phyloP scores from a whole-genome alignment of 371 early-diverging fungal genomes.

The Capillidium rhysosporum region DNA sequence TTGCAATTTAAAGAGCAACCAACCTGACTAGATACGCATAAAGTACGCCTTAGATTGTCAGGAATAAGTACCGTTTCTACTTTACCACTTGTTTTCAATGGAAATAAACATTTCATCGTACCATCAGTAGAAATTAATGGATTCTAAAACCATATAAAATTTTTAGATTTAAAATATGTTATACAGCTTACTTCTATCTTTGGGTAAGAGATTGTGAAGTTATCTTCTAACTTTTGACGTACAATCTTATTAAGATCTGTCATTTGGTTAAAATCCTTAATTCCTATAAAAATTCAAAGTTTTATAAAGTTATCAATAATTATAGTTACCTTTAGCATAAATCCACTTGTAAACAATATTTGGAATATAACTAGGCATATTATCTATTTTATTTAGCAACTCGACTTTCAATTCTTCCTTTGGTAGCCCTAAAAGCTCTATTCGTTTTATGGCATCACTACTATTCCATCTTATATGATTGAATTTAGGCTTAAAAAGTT shows the following conservation, averaged over 20 bases:
- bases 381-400: too few species aligned
- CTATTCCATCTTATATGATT: too few species aligned
- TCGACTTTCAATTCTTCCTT: too few species aligned
- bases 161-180: background rate
- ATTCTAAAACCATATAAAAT: background rate
- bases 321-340: constrained; percentile 23
- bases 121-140: constrained; percentile 21
- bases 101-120: constrained; percentile 34
- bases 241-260: constrained; percentile 29
- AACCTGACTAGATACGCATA: constrained; percentile 77
- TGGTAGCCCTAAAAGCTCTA: too few species aligned
- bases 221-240: constrained; percentile 20
- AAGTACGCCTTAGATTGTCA: constrained; percentile 42
- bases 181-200: constrained; percentile 23
- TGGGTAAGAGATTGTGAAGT: constrained; percentile 37
- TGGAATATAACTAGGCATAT: too few species aligned
- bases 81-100: constrained; percentile 29
- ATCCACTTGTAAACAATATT: constrained; percentile 16
- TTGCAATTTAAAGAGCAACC: constrained; percentile 75
- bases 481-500: too few species aligned
- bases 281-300: constrained; percentile 20
- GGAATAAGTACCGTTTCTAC: constrained; percentile 52
- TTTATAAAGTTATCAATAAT: constrained; percentile 3
- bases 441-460: too few species aligned
- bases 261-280: constrained; percentile 35